Percentiles rank a stretch among this genome's conserved stretches.
phyloP scores from a whole-genome alignment of 331 rosid genomes.

The Quercus lobata region DNA sequence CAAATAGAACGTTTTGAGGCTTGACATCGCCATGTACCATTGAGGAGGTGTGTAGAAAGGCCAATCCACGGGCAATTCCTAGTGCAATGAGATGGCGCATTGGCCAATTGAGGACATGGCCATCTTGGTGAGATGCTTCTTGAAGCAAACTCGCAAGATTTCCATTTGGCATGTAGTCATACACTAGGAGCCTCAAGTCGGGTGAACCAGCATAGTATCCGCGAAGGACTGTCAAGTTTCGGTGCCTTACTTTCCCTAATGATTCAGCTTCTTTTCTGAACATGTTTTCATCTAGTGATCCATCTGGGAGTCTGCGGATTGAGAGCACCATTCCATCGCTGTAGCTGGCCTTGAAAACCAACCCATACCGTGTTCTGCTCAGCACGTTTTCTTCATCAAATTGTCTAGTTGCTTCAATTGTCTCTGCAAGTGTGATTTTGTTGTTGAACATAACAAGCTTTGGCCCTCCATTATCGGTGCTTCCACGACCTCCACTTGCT shows the following conservation, averaged over 20 bases:
- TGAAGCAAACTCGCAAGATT: constrained; percentile 93
- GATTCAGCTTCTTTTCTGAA: constrained; percentile 88
- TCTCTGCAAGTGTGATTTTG: constrained; percentile 83
- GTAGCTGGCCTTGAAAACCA: constrained; percentile 88
- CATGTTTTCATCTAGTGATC: constrained; percentile 65
- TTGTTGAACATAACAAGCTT: constrained; percentile 87
- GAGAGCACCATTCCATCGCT: constrained; percentile 92
- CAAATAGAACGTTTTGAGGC: constrained; percentile 79
- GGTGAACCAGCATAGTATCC: constrained; percentile 87
- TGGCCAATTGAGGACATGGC: constrained; percentile 97
- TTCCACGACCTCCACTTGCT: constrained; percentile 80
- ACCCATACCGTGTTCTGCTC: constrained; percentile 71
- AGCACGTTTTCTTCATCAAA: constrained; percentile 94
- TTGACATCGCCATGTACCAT: constrained; percentile 75
- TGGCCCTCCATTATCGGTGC: constrained; percentile 79
- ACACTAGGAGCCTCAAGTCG: constrained; percentile 66
- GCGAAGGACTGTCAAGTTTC: constrained; percentile 83
- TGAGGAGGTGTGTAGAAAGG: constrained; percentile 77
- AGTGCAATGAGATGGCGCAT: constrained; percentile 97
- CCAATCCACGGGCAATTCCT: constrained; percentile 88
- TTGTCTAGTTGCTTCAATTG: constrained; percentile 83
- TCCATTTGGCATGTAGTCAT: constrained; percentile 97
- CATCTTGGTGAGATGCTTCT: constrained; percentile 98
- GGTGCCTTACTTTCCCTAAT: constrained; percentile 71
- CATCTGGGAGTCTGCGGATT: constrained; percentile 77